Percentiles rank a stretch among this genome's conserved stretches.
These are phyloP conservation scores for Triadica sebifera DNA, from an alignment of 345 rosid genomes.

Conservation along the genomic window DNA sequence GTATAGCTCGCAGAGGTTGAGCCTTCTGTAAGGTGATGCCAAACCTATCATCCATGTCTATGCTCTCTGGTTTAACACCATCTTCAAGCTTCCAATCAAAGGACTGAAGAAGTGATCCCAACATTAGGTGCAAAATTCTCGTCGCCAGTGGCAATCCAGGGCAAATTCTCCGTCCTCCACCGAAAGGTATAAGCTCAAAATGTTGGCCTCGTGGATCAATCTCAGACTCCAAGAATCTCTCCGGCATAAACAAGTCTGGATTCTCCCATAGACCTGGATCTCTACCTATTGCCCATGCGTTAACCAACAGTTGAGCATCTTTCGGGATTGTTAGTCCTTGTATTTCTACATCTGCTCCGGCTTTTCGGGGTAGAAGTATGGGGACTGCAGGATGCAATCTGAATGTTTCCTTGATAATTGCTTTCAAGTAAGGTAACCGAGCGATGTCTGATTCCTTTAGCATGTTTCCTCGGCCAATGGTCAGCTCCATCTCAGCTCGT, in stretches of 20 bases:
- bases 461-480: constrained; percentile 12
- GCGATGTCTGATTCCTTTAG: constrained; percentile 35
- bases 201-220: background rate
- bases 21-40: constrained; percentile 9
- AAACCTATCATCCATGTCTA: constrained; percentile 11
- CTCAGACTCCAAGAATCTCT: constrained; percentile 5
- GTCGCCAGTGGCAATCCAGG: constrained; percentile 11
- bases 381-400: background rate
- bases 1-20: constrained; percentile 1
- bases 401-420: constrained; percentile 3
- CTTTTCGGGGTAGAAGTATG: background rate
- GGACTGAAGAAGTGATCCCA: background rate
- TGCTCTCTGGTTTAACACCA: background rate
- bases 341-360: background rate
- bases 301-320: constrained; percentile 2
- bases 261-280: background rate
- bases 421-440: background rate
- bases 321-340: background rate
- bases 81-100: constrained; percentile 16
- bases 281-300: constrained; percentile 33
- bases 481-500: constrained; percentile 27
- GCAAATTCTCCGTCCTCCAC: constrained; percentile 9
- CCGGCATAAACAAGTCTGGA: background rate
- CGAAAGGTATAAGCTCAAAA: constrained; percentile 11
- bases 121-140: constrained; percentile 3